Conservation (phyloP, 1,139 yeast species). For the Yamadazyma diddensiae region DNA sequence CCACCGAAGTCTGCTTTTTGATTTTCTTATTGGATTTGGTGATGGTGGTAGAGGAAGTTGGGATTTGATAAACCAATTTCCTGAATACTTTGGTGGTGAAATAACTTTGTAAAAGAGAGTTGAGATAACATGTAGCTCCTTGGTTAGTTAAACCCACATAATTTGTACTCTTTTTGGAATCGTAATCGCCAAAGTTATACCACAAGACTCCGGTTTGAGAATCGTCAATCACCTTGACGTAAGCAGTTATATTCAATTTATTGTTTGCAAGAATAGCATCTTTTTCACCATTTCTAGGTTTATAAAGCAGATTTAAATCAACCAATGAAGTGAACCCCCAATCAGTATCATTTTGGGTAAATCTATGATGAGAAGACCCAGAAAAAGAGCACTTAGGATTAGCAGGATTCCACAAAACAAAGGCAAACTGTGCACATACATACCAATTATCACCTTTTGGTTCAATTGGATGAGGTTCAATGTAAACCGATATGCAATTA, state of each 20-base stretch:
- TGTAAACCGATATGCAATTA: slow-evolving; percentile 53
- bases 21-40: slow-evolving; percentile 31
- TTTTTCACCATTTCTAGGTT: slow-evolving; percentile 4
- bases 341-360: slow-evolving; percentile 72
- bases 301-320: slow-evolving; percentile 35
- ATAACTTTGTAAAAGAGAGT: slow-evolving; percentile 86
- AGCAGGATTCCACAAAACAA: slow-evolving; percentile 80
- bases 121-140: slow-evolving; percentile 96
- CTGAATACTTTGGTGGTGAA: slow-evolving; percentile 83
- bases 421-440: slow-evolving; percentile 86
- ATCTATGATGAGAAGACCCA: slow-evolving; percentile 80
- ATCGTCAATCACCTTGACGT: slow-evolving; percentile 75
- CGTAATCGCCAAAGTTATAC: slow-evolving; percentile 83
- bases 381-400: slow-evolving; percentile 59
- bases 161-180: slow-evolving; percentile 85
- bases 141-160: slow-evolving; percentile 92
- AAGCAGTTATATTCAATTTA: slow-evolving; percentile 69
- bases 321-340: slow-evolving; percentile 92
- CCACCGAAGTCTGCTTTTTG: slow-evolving; percentile 47
- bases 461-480: slow-evolving; percentile 55
- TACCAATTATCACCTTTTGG: slow-evolving; percentile 53
- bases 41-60: slow-evolving; percentile 50
- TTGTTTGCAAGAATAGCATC: slow-evolving; percentile 50
- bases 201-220: slow-evolving; percentile 89
- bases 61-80: slow-evolving; percentile 83